Percentiles rank a stretch among this genome's conserved stretches.
These are phyloP conservation scores for Stephania cephalantha DNA, from an alignment of 164 flowering plant genomes.

Conservation along the genomic window DNA sequence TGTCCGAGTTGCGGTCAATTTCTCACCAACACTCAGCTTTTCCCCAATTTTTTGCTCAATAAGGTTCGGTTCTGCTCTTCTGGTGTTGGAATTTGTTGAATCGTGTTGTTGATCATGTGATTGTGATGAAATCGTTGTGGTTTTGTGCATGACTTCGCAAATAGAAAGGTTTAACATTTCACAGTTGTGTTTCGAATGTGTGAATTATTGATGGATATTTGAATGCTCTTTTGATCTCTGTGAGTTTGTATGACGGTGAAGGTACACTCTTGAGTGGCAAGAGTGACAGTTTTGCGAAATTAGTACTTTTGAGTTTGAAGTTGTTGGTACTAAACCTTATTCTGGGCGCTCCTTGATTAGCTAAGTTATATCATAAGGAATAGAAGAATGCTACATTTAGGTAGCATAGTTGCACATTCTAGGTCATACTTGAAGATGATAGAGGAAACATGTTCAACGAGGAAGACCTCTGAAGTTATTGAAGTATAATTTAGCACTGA, in stretches of 20 bases:
- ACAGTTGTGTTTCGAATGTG: neutral
- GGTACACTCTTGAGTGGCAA: no score
- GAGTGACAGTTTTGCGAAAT: neutral
- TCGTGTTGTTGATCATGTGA: neutral
- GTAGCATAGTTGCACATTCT: no score
- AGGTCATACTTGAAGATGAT: no score
- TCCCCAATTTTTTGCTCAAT: conserved; percentile 82
- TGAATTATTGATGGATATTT: neutral
- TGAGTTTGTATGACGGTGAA: no score
- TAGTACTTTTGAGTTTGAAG: no score
- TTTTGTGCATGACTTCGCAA: neutral
- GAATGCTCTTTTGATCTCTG: neutral
- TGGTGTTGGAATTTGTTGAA: neutral
- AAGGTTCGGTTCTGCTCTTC: conserved; percentile 39
- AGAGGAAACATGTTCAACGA: no score
- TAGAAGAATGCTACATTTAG: no score
- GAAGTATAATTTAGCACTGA: no score
- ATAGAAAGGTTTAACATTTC: neutral
- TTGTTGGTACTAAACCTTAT: no score
- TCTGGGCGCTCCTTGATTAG: no score
- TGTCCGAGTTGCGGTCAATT: conserved; percentile 84
- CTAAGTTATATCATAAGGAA: no score
- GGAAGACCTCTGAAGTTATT: no score
- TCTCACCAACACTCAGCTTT: conserved; percentile 58
- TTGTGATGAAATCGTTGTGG: neutral